These are phyloP conservation scores for Skeletonema potamos DNA, from an alignment of 108 stramenopile genomes.

Conservation along the genomic window DNA sequence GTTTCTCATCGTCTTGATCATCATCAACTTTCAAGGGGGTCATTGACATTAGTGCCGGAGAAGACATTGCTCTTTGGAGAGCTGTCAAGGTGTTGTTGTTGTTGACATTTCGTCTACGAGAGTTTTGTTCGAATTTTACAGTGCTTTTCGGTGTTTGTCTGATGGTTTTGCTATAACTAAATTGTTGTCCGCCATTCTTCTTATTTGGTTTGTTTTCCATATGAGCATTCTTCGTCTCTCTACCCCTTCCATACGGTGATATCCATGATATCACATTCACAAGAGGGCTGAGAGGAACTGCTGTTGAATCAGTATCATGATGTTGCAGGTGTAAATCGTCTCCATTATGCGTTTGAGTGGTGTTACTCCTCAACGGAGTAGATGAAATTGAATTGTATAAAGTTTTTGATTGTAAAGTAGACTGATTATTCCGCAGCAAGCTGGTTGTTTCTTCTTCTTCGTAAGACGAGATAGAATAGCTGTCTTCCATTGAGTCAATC, in stretches of 20 bases:
- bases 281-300: background rate
- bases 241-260: background rate
- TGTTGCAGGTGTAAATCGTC: background rate
- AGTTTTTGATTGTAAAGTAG: conserved; percentile 2
- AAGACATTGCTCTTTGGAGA: conserved; percentile 24
- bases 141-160: background rate
- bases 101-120: background rate
- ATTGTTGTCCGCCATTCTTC: background rate
- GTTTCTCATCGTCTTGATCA: background rate
- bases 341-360: background rate
- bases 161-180: background rate
- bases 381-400: background rate
- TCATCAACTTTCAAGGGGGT: background rate
- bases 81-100: background rate
- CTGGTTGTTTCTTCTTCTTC: conserved; percentile 27
- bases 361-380: background rate
- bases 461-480: background rate
- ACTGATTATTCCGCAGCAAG: conserved; percentile 5
- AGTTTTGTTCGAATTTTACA: background rate
- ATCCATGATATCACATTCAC: background rate
- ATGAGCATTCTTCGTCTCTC: background rate
- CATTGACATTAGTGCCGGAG: conserved; percentile 37
- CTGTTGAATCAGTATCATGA: background rate
- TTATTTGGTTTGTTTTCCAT: background rate
- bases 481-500: conserved; percentile 8